These are phyloP conservation scores for Podaxis sp. DNA, from an alignment of 768 basidiomycete genomes.

Conservation along the genomic window DNA sequence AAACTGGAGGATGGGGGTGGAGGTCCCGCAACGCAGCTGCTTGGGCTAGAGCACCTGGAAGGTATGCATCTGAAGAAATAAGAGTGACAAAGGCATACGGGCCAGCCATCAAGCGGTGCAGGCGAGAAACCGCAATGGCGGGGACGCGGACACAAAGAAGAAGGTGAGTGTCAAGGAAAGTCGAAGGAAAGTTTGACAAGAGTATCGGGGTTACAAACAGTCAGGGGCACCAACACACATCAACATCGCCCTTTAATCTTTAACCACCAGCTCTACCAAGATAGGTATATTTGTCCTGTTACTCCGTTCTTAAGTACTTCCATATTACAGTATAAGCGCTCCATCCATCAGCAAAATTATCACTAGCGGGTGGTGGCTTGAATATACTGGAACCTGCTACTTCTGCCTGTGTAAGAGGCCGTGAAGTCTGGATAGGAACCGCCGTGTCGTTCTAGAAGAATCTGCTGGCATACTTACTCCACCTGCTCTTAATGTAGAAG, in stretches of 20 bases:
- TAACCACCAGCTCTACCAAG: not conserved
- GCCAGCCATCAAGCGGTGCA: constrained; percentile 50
- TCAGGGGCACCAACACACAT: constrained; percentile 26
- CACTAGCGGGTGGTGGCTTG: not conserved
- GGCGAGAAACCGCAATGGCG: constrained; percentile 23
- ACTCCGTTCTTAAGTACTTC: not conserved
- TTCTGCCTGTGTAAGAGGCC: not conserved
- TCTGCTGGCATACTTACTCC: not conserved
- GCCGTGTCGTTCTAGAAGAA: not conserved
- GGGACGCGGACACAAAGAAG: constrained; percentile 18
- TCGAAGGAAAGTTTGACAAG: constrained; percentile 13
- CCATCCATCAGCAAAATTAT: not conserved
- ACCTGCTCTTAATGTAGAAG: not conserved
- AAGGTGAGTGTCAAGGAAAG: constrained; percentile 9
- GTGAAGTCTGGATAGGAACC: not conserved
- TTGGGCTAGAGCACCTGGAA: constrained; percentile 88
- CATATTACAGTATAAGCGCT: not conserved
- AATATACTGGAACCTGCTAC: not conserved
- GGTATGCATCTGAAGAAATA: constrained; percentile 87
- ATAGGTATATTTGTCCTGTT: not conserved
- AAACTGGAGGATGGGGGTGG: constrained; percentile 58
- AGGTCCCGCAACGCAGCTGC: constrained; percentile 82
- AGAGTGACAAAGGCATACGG: constrained; percentile 89
- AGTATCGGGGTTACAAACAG: constrained; percentile 22
- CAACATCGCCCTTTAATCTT: constrained; percentile 28